Conservation (phyloP, 768 basidiomycete genomes). For the Suillus placidus region DNA sequence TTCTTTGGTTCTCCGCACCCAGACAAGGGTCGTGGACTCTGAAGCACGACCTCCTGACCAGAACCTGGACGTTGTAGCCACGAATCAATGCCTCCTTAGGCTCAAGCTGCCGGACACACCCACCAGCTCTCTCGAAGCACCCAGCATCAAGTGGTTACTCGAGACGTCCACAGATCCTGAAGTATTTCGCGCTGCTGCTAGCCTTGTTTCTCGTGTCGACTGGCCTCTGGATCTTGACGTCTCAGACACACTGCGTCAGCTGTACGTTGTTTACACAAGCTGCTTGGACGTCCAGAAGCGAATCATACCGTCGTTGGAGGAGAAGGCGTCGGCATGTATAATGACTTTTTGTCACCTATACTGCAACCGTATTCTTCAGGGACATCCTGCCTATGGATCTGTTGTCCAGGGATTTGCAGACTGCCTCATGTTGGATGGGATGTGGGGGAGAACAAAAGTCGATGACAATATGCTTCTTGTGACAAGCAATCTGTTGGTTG, state of each 20-base stretch:
- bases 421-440: neutral
- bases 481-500: neutral
- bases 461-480: neutral
- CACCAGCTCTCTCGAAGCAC: neutral
- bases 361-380: neutral
- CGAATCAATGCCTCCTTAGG: neutral
- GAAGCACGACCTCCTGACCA: neutral
- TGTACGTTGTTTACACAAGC: neutral
- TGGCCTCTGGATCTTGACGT: neutral
- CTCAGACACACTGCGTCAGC: neutral
- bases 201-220: neutral
- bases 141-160: slow-evolving; percentile 21
- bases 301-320: neutral
- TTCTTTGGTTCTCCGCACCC: neutral
- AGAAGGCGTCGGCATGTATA: neutral
- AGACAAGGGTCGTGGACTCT: neutral
- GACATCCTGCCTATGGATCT: neutral
- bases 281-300: neutral
- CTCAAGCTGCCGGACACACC: neutral
- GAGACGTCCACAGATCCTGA: slow-evolving; percentile 23
- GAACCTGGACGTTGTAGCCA: neutral
- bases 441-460: too few relatives aligned
- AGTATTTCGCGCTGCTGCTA: neutral
- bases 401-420: neutral
- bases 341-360: neutral